A percentile compares a stretch with the other conserved stretches of the same genome.
phyloP scores from a whole-genome alignment of 2,329 filamentous ascomycete genomes.

The Venturia pyrina region DNA sequence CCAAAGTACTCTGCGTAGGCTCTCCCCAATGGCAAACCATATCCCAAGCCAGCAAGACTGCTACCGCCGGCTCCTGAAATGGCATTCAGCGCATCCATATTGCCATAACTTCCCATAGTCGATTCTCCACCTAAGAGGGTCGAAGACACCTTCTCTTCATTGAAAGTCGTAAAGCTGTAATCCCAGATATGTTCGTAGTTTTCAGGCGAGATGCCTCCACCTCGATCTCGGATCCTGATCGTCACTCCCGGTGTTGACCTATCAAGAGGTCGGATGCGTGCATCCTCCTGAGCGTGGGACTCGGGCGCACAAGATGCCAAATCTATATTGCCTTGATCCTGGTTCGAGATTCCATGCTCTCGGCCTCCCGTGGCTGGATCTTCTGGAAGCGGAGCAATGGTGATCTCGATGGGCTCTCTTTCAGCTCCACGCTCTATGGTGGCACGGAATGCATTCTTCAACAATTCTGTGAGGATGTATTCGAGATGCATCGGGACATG shows the following conservation, averaged over 20 bases:
- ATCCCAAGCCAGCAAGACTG: constrained; percentile 78
- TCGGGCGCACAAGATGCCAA: constrained; percentile 17
- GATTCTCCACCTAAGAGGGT: constrained; percentile 31
- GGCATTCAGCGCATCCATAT: constrained; percentile 60
- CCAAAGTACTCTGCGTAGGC: constrained; percentile 98
- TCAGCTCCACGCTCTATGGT: constrained; percentile 77
- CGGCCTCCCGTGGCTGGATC: constrained; percentile 19
- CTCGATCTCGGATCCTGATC: constrained; percentile 90
- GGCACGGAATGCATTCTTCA: constrained; percentile 94
- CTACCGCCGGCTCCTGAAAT: constrained; percentile 66
- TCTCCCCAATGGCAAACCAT: constrained; percentile 79
- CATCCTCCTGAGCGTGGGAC: constrained; percentile 7
- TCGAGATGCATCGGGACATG: constrained; percentile 94
- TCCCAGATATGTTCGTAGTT: constrained; percentile 86
- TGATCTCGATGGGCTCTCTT: constrained; percentile 77
- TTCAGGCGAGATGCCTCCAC: constrained; percentile 80
- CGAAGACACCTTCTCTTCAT: constrained; percentile 46
- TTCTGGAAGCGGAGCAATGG: constrained; percentile 65
- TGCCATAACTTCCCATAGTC: constrained; percentile 15
- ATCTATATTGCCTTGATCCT: constrained; percentile 28
- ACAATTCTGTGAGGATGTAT: constrained; percentile 90
- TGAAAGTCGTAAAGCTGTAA: constrained; percentile 94
- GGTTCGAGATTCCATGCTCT: constrained; percentile 21
- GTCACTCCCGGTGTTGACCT: constrained; percentile 69
- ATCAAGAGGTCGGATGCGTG: constrained; percentile 32